Conservation (phyloP, 116 monocot species). For the Papilionanthe hybrid region DNA sequence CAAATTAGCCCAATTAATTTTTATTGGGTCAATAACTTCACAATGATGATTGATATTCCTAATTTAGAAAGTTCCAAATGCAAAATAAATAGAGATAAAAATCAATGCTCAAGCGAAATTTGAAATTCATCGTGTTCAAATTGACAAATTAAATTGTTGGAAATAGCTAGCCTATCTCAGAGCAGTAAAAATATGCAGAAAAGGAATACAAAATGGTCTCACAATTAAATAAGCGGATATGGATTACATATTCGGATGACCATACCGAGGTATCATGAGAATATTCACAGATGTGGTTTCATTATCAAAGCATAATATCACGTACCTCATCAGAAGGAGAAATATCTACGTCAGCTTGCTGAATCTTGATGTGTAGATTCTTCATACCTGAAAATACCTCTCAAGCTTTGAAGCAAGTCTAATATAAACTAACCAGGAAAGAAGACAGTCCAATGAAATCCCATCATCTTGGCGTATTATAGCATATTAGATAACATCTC, state of each 20-base stretch:
- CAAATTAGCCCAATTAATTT: background rate
- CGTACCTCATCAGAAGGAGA: slow-evolving; percentile 79
- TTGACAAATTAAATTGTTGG: background rate
- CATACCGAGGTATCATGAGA: background rate
- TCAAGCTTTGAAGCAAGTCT: background rate
- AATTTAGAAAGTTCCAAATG: background rate
- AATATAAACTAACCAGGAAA: background rate
- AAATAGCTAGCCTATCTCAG: background rate
- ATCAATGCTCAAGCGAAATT: background rate
- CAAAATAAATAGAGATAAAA: background rate
- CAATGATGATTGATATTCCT: background rate
- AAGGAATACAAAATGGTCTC: background rate
- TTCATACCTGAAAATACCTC: slow-evolving; percentile 56
- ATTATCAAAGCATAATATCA: background rate
- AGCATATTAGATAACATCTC: background rate
- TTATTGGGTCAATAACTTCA: background rate
- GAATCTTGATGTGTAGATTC: slow-evolving; percentile 56
- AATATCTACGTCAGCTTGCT: slow-evolving; percentile 55
- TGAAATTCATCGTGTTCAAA: background rate
- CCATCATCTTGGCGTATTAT: background rate
- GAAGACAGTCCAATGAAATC: background rate
- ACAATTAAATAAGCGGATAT: background rate
- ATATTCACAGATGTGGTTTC: background rate
- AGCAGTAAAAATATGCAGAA: background rate
- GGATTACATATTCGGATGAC: background rate